phyloP scores from a whole-genome alignment of 2,329 filamentous ascomycete genomes.

The Aspergillus quadrilineatus region DNA sequence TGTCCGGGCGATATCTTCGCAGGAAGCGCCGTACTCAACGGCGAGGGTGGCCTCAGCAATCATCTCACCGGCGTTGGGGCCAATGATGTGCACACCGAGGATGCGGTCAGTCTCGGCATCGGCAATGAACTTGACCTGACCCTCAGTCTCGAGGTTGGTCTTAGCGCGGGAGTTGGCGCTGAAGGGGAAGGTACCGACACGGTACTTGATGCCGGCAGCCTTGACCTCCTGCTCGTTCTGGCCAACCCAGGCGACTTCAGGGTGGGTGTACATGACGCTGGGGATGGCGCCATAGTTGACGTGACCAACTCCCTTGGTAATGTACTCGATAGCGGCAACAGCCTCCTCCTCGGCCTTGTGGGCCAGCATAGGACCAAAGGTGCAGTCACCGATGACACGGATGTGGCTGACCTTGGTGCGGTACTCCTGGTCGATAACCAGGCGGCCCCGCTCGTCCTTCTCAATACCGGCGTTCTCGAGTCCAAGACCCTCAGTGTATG shows the following conservation, averaged over 20 bases:
- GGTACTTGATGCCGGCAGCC: conserved; percentile 84
- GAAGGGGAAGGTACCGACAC: conserved; percentile 92
- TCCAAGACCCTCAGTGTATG: conserved; percentile 87
- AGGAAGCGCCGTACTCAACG: conserved; percentile 92
- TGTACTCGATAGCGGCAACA: conserved; percentile 92
- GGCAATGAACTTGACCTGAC: conserved; percentile 93
- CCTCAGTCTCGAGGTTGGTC: conserved; percentile 96
- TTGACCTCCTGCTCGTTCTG: conserved; percentile 97
- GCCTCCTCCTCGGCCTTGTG: conserved; percentile 99
- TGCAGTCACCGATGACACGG: conserved; percentile 91
- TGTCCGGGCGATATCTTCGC: conserved; percentile 90
- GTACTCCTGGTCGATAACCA: conserved; percentile 98
- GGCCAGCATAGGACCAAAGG: conserved; percentile 97
- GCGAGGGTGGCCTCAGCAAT: conserved; percentile 96
- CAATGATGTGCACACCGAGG: conserved; percentile 93
- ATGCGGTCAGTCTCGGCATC: conserved; percentile 96
- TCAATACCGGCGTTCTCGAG: conserved; percentile 80
- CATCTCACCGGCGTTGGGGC: conserved; percentile 96
- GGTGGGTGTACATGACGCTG: conserved; percentile 99
- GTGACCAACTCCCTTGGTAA: conserved; percentile 96
- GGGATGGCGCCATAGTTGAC: conserved; percentile 99
- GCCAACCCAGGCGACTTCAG: conserved; percentile 97
- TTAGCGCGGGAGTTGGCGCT: conserved; percentile 97
- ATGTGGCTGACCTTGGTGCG: conserved; percentile 97
- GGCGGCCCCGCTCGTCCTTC: conserved; percentile 82